Evolutionary conservation across 768 basidiomycete genomes (phyloP).

Genomic region (Lactarius hatsudake): DNA sequence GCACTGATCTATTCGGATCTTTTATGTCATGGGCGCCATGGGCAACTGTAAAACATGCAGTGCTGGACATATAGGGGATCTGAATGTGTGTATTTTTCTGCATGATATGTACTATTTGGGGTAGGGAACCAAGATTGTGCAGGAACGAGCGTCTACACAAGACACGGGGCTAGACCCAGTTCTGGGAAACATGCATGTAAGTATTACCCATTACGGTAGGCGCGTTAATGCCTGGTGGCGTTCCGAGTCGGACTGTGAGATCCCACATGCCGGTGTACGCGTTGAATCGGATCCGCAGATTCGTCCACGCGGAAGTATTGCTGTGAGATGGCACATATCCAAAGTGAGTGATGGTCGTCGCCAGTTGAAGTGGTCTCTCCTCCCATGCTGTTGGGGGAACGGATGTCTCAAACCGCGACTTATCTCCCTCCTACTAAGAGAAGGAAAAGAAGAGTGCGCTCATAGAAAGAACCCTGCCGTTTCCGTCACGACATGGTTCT

Average conservation of each 20-base stretch:
- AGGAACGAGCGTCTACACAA: not conserved
- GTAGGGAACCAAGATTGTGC: not conserved
- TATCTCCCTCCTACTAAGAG: not conserved
- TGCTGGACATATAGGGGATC: no score
- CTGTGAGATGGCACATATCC: not conserved
- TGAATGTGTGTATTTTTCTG: no score
- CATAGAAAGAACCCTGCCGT: not conserved
- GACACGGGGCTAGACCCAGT: not conserved
- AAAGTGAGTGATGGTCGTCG: not conserved
- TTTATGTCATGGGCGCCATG: no score
- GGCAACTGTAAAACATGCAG: no score
- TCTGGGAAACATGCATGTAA: not conserved
- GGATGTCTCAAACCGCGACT: not conserved
- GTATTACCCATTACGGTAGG: not conserved
- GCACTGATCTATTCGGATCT: no score
- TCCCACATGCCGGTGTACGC: not conserved
- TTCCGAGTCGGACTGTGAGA: slow-evolving; percentile 13
- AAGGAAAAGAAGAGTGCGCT: not conserved
- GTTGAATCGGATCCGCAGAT: slow-evolving; percentile 3
- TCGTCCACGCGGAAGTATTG: not conserved
- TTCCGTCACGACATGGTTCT: not conserved
- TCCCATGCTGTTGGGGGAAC: not conserved
- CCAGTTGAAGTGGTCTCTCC: not conserved
- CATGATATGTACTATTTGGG: no score
- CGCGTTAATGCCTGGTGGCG: not conserved